Base-by-base conservation (phyloP, 2,329 filamentous ascomycete species). In the Fusarium marasasianum region DNA sequence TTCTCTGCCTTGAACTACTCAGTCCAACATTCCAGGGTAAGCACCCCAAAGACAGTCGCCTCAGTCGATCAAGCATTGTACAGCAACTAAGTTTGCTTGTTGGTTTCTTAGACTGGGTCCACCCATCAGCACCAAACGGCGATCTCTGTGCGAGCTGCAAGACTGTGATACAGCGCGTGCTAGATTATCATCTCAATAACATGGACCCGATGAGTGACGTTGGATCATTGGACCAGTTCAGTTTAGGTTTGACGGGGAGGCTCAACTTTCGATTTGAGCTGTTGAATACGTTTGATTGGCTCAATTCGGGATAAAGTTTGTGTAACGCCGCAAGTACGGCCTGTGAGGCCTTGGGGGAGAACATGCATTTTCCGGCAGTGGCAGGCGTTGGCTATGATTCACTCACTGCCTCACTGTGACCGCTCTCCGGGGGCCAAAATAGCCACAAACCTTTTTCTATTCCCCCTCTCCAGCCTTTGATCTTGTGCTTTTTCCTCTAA, bases 281-380 rank as follows among this genome's bases (percentile, higher is more conserved):
- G 9, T 3, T 69, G 14, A 69, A 69, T 3, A 69, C 66, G 0
- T 69, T 63, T 33, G 66, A 69, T 26, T 69, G 66, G 66, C 64
- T 69, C 2, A 61, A 62, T 26, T 3, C 20, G 7, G 18, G 24
- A 26, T 50, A 24, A 18, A 5, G 8, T 6, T n/a, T 33, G 7
- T 18, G 35, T 3, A 8, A 35, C 0, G 31, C 31, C 5, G 31
- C 31, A 33, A 33, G 31, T 33, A 33, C 5, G 31, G 12, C 24
- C 24, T 26, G 24, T 26, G 24, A 26, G 24, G 24, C 5, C 24
- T 26, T 26, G 24, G 24, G 24, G 24, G 24, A 33, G 31, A 33
- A 13, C n/a, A 1, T 11, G 22, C n/a, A 35, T 15, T 8, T 6
- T 24, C 12, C 24, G 8, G 31, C 31, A 26, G 50, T 37, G 50